Percentiles rank a stretch among this genome's conserved stretches.
These are phyloP conservation scores for Blumeria graminis DNA, from an alignment of 2,329 filamentous ascomycete species.

Conservation along the genomic window DNA sequence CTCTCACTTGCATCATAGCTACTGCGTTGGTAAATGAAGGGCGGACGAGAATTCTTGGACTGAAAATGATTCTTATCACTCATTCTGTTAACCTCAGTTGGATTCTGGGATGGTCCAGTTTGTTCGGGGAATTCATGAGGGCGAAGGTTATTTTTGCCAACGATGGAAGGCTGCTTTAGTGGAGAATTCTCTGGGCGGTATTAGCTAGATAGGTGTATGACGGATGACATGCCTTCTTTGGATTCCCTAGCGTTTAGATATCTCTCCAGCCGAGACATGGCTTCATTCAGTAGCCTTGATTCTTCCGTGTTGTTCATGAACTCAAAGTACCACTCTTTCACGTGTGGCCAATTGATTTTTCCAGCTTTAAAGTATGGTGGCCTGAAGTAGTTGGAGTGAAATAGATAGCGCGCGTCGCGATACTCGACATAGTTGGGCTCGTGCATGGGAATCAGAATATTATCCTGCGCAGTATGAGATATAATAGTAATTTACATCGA, in stretches of 20 bases:
- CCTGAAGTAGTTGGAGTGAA: neutral
- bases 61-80: too few relatives aligned
- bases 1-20: too few relatives aligned
- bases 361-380: neutral
- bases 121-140: too few relatives aligned
- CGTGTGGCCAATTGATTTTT: neutral
- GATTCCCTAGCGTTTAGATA: neutral
- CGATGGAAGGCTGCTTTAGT: too few relatives aligned
- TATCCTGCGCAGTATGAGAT: neutral
- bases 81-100: too few relatives aligned
- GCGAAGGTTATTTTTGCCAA: too few relatives aligned
- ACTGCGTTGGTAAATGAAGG: too few relatives aligned
- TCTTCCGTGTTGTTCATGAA: neutral
- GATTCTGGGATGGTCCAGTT: too few relatives aligned
- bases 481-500: neutral
- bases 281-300: neutral
- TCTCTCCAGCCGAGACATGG: neutral
- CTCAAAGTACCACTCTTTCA: slow-evolving; percentile 1
- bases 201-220: too few relatives aligned
- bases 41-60: too few relatives aligned
- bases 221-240: neutral
- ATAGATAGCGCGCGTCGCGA: neutral
- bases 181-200: too few relatives aligned
- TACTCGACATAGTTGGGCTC: neutral
- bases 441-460: neutral